A percentile compares a stretch with the other conserved stretches of the same genome.
Evolutionary conservation across 1,284 basidiomycete genomes (phyloP).

Genomic region (Athelia psychrophila): DNA sequence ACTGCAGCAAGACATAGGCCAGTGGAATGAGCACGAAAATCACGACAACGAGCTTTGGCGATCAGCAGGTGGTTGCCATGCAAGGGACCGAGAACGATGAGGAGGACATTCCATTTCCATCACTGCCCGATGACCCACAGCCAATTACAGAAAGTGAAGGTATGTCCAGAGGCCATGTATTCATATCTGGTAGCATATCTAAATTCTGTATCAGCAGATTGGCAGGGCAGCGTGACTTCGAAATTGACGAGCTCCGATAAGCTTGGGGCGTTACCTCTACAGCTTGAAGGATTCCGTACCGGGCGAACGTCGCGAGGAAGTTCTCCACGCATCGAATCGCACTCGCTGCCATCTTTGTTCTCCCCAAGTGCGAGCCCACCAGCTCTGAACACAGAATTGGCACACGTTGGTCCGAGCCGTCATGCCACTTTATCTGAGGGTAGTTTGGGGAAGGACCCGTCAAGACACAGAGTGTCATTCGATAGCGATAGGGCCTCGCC

Average conservation of each 20-base stretch:
- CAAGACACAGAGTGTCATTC: conserved; percentile 36
- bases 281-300: conserved; percentile 20
- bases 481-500: conserved; percentile 33
- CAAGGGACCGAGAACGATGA: too few relatives aligned
- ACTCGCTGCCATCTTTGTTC: conserved; percentile 26
- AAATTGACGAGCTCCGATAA: conserved; percentile 36
- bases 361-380: conserved; percentile 17
- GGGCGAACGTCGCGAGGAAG: conserved; percentile 18
- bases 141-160: too few relatives aligned
- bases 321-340: conserved; percentile 1
- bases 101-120: too few relatives aligned
- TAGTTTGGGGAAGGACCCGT: conserved; percentile 23
- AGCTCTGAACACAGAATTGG: conserved; percentile 10
- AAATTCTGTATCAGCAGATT: too few relatives aligned
- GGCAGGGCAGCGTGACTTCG: conserved; percentile 11
- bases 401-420: conserved; percentile 12
- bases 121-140: too few relatives aligned
- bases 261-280: conserved; percentile 32
- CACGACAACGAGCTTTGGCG: too few relatives aligned
- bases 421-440: conserved; percentile 20
- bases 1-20: too few relatives aligned
- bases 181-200: too few relatives aligned
- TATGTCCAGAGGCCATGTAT: too few relatives aligned
- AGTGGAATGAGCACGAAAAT: too few relatives aligned
- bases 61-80: too few relatives aligned